Base-by-base conservation (phyloP, 1,284 basidiomycete species). In the Polyporus tsugae region DNA sequence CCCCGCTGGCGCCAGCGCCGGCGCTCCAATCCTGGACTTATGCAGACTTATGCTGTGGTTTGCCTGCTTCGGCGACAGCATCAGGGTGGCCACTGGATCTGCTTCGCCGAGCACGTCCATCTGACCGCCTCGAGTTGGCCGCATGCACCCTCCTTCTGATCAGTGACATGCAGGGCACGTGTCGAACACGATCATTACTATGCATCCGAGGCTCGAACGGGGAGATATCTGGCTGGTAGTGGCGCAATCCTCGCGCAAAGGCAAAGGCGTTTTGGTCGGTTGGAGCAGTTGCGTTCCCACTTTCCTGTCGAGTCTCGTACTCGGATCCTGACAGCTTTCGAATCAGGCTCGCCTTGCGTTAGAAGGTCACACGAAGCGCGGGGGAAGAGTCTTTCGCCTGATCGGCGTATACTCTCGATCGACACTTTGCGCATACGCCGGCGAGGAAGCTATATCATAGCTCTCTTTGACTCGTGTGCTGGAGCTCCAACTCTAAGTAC, bases 81-180 rank as follows among this genome's bases (percentile, higher is more conserved):
- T 19, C 36, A 44, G 57, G 60, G 35, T 38, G 33, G 19, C n/a
- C 38, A 33, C 22, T 19, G 53, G 69, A 70, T 70, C 66, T 68
- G 65, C 69, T 60, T 60, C 55, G 59, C 42, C 22, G 60, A 58
- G 38, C 60, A 64, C 33, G 60, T 46, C 39, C 60, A 65, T 25
- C 60, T 65, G 63, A 65, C 62, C 55, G 70, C 71, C 71, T 72
- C 71, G 66, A 60, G 71, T 65, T 19, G 25, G 25, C 68, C 71
- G 61, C 71, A 68, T 72, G 71, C 60, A 58, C 52, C 9, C 35
- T 35, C 38, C 64, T 66, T 67, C 65, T 72, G 66, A 72, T 70
- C 59, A 66, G 13, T 29, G 25, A 55, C 41, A 62, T 35, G 19
- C 44, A 64, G 64, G 64, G 66, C 67, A 69, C 70, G 70, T 71